phyloP scores from a whole-genome alignment of 768 basidiomycete genomes.

The Amanita exitialis region DNA sequence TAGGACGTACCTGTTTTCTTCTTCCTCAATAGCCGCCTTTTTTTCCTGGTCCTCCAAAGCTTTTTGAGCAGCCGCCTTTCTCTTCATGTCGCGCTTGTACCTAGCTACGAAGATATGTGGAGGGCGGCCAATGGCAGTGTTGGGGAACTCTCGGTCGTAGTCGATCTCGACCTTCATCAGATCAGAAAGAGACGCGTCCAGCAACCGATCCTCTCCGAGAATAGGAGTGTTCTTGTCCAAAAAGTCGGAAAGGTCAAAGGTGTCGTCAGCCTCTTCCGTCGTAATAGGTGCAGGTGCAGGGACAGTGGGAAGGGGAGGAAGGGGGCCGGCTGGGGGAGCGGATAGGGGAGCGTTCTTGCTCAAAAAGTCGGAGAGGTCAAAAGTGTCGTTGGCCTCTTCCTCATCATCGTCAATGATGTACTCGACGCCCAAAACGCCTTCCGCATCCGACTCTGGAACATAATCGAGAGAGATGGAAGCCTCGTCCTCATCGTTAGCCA shows the following conservation, averaged over 20 bases:
- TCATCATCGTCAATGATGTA: not conserved
- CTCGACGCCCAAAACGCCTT: not conserved
- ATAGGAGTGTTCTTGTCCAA: not conserved
- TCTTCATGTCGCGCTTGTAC: not conserved
- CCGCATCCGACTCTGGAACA: not conserved
- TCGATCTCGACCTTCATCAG: constrained; percentile 1
- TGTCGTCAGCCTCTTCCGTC: not conserved
- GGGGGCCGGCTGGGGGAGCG: not conserved
- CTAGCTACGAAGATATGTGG: not conserved
- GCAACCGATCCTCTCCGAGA: not conserved
- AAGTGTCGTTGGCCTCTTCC: not conserved
- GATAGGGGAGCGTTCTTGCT: not conserved
- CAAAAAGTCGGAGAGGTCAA: not conserved
- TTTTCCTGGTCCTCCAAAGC: not conserved
- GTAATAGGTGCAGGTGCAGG: not conserved
- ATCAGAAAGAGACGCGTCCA: not conserved
- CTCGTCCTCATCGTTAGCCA: not conserved
- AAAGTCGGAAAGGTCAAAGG: not conserved
- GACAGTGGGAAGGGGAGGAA: not conserved
- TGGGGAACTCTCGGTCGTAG: constrained; percentile 3
- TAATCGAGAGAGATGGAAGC: not conserved
- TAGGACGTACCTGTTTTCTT: not conserved
- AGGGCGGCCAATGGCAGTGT: not conserved
- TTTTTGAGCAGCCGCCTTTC: not conserved
- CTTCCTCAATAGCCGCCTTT: not conserved